Evolutionary conservation across 2,329 filamentous ascomycete genomes (phyloP).

Genomic region (Claviceps maximensis): DNA sequence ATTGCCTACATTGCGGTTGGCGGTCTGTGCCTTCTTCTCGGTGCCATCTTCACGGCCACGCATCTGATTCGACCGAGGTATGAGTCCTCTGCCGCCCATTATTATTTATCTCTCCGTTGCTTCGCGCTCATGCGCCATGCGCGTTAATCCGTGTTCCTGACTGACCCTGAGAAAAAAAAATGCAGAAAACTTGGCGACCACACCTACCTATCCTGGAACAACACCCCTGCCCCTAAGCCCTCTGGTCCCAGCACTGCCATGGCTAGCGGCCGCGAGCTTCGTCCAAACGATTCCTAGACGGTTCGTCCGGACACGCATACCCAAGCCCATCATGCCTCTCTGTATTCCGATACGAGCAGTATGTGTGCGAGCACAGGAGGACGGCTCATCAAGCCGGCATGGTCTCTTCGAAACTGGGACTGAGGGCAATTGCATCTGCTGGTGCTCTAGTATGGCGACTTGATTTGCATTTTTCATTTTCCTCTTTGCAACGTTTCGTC

Average conservation of each 20-base stretch:
- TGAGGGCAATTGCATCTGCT: background rate
- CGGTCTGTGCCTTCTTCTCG: slow-evolving; percentile 81
- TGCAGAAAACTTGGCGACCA: slow-evolving; percentile 90
- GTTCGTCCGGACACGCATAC: slow-evolving; percentile 14
- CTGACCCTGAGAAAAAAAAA: no score
- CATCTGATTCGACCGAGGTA: slow-evolving; percentile 80
- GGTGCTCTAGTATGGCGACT: no score
- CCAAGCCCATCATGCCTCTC: background rate
- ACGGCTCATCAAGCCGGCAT: background rate
- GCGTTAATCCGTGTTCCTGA: background rate
- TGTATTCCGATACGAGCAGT: background rate
- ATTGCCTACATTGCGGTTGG: slow-evolving; percentile 94
- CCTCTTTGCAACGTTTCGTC: no score
- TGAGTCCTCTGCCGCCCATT: no score
- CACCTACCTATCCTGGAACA: slow-evolving; percentile 94
- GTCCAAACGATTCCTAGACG: slow-evolving; percentile 29
- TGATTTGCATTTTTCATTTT: no score
- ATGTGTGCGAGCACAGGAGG: background rate
- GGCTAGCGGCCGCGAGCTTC: slow-evolving; percentile 44
- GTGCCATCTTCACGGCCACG: slow-evolving; percentile 74
- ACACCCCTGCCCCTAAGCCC: slow-evolving; percentile 33
- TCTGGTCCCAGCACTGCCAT: slow-evolving; percentile 28
- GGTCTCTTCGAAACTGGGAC: background rate
- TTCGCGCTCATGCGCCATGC: no score
- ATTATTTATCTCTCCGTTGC: no score